Percentiles rank a stretch among this genome's conserved stretches.
phyloP scores from a whole-genome alignment of 768 basidiomycete genomes.

The Lentinula detonsa region DNA sequence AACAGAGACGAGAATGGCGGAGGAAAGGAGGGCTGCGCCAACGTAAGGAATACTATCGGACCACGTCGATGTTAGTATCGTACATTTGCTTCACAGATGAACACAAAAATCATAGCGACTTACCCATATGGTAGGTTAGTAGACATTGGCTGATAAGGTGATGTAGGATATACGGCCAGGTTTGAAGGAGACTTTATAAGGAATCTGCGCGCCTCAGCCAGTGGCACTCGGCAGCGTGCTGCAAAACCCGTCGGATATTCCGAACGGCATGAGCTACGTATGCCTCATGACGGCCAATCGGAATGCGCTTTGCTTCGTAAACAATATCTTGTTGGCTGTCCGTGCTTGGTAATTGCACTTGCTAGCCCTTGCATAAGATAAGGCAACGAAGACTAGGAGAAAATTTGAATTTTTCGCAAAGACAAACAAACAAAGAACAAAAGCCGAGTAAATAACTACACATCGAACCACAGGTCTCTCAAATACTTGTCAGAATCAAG shows the following conservation, averaged over 20 bases:
- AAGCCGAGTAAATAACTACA: not conserved
- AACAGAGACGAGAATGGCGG: not conserved
- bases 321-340: too few species aligned
- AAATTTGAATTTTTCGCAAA: too few species aligned
- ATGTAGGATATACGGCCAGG: not conserved
- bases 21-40: not conserved
- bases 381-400: too few species aligned
- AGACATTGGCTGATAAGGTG: not conserved
- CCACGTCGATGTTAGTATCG: too few species aligned
- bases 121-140: not conserved
- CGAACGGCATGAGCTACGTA: not conserved
- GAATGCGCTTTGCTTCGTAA: too few species aligned
- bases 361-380: too few species aligned
- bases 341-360: too few species aligned
- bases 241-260: slow-evolving; percentile 1
- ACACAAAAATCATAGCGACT: not conserved
- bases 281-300: not conserved
- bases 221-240: not conserved
- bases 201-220: not conserved
- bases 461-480: not conserved
- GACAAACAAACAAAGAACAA: too few species aligned
- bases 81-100: too few species aligned
- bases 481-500: slow-evolving; percentile 54
- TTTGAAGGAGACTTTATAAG: not conserved
- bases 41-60: not conserved